Conservation (phyloP, 2,329 filamentous ascomycete species). For the Fusarium sp. region DNA sequence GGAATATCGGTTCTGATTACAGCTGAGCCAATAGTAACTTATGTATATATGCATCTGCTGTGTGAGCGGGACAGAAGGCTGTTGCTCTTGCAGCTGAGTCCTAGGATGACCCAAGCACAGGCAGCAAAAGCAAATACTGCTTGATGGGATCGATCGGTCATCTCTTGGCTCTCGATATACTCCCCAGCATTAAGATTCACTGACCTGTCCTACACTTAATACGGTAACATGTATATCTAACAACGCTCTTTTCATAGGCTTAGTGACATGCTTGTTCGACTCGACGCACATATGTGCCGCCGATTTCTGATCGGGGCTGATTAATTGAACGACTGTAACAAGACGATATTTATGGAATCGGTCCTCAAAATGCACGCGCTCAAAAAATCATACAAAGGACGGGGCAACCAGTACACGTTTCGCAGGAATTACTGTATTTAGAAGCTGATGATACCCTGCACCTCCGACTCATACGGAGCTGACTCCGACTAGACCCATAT, state of each 20-base stretch:
- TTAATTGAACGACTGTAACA: not conserved
- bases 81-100: conserved; percentile 10
- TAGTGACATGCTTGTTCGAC: not conserved
- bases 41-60: not conserved
- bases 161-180: not conserved
- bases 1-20: not conserved
- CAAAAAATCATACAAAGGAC: conserved; percentile 1
- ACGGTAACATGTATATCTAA: not conserved
- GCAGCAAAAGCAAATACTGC: conserved; percentile 10
- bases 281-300: too few relatives aligned
- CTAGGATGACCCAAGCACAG: not conserved
- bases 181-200: too few relatives aligned
- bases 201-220: too few relatives aligned
- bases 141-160: not conserved
- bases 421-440: conserved; percentile 27
- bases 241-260: not conserved
- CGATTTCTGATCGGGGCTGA: too few relatives aligned
- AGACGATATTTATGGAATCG: not conserved
- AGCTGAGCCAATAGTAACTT: not conserved
- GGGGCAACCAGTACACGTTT: conserved; percentile 12
- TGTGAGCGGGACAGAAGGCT: not conserved
- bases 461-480: conserved; percentile 1
- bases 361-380: not conserved
- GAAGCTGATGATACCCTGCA: conserved; percentile 23
- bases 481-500: conserved; percentile 8